Evolutionary conservation across 2,329 filamentous ascomycete genomes (phyloP).

Genomic region (Colletotrichum sp.): DNA sequence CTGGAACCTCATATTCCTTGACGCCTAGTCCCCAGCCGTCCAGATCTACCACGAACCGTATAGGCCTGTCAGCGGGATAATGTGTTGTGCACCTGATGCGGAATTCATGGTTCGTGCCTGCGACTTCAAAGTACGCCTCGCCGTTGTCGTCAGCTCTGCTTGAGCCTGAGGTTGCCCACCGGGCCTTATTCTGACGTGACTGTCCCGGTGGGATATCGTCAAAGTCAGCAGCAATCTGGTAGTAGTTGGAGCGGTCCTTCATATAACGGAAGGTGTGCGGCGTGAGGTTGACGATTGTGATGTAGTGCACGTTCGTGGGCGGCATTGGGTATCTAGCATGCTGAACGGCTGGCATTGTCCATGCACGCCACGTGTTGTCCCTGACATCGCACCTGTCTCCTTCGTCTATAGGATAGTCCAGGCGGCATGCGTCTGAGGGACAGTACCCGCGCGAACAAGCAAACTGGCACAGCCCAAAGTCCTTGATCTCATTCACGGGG

Average conservation of each 20-base stretch:
- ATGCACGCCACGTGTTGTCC: background rate
- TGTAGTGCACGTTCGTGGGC: constrained; percentile 25
- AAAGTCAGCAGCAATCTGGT: constrained; percentile 36
- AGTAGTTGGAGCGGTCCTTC: constrained; percentile 28
- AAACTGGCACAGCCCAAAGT: constrained; percentile 49
- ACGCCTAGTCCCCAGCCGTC: constrained; percentile 36
- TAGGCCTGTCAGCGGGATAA: constrained; percentile 28
- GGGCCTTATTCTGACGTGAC: constrained; percentile 32
- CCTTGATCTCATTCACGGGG: constrained; percentile 24
- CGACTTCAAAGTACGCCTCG: constrained; percentile 35
- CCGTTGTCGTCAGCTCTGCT: constrained; percentile 31
- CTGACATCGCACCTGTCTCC: background rate
- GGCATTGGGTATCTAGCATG: background rate
- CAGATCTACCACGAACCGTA: constrained; percentile 32
- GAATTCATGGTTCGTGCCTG: constrained; percentile 34
- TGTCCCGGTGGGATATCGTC: constrained; percentile 36
- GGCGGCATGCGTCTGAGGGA: constrained; percentile 25
- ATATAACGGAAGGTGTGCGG: constrained; percentile 29
- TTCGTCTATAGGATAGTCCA: background rate
- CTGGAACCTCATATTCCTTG: constrained; percentile 37
- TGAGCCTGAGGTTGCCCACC: constrained; percentile 23
- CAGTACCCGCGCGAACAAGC: constrained; percentile 52
- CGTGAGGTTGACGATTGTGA: constrained; percentile 39
- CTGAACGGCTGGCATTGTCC: background rate
- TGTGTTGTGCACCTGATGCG: constrained; percentile 33